Percentiles rank a stretch among this genome's conserved stretches.
Conservation (phyloP, 257 asterid species). For the Thymus mandschuricus region DNA sequence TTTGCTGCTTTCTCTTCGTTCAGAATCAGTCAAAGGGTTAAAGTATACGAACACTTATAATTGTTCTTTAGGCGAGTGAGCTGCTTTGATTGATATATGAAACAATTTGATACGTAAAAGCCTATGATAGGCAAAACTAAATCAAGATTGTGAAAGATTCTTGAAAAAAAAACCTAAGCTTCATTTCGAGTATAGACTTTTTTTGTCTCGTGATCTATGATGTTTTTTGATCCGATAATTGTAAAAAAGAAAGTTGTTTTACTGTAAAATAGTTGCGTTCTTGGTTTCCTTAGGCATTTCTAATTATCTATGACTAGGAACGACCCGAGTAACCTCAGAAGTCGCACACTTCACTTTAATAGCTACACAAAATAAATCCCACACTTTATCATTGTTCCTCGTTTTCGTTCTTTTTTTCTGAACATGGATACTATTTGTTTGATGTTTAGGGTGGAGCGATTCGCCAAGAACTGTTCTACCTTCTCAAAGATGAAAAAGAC, state of each 20-base stretch:
- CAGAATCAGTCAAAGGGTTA: background rate
- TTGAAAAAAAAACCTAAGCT: background rate
- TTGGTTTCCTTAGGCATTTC: background rate
- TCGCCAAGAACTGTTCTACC: slow-evolving; percentile 76
- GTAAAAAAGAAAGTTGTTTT: slow-evolving; percentile 1
- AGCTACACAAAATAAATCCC: background rate
- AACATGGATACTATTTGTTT: slow-evolving; percentile 20
- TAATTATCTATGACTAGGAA: background rate
- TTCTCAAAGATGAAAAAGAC: slow-evolving; percentile 70
- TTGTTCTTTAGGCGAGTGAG: background rate
- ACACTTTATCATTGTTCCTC: too few relatives aligned
- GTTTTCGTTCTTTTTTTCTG: background rate
- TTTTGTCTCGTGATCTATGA: background rate
- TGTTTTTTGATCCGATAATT: background rate
- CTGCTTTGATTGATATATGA: background rate
- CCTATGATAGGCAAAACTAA: background rate
- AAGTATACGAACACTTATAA: slow-evolving; percentile 4
- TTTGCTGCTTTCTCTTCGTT: background rate
- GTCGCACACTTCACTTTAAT: background rate
- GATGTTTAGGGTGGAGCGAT: slow-evolving; percentile 69
- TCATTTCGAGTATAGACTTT: background rate
- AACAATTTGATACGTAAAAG: background rate
- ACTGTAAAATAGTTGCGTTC: background rate
- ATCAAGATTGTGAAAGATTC: background rate
- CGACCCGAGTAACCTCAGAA: background rate